These are phyloP conservation scores for Globisporangium nagaii DNA, from an alignment of 352 stramenopile species.

Conservation along the genomic window DNA sequence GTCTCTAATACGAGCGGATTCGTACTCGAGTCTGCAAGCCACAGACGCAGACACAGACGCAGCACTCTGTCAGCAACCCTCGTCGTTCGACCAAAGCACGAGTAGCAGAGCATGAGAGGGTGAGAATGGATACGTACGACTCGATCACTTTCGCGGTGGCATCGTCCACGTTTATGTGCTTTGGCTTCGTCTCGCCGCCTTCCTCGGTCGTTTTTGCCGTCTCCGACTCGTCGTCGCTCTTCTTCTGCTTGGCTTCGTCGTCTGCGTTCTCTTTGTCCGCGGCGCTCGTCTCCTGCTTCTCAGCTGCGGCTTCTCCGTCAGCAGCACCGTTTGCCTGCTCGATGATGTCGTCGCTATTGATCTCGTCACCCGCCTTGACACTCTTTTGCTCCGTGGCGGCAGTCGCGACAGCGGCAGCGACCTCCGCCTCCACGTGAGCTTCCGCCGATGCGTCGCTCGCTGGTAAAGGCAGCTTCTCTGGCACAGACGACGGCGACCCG, in stretches of 20 bases:
- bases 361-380: not conserved
- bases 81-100: no score
- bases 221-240: slow-evolving; percentile 21
- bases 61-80: no score
- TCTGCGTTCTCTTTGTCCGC: not conserved
- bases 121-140: slow-evolving; percentile 28
- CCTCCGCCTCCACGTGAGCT: not conserved
- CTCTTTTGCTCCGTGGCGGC: not conserved
- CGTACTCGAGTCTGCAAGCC: slow-evolving; percentile 36
- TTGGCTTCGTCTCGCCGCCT: slow-evolving; percentile 14
- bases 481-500: not conserved
- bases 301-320: not conserved
- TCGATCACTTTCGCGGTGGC: slow-evolving; percentile 55
- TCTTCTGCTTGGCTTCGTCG: slow-evolving; percentile 1
- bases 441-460: not conserved
- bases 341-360: slow-evolving; percentile 11
- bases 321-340: slow-evolving; percentile 3
- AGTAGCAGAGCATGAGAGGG: not conserved
- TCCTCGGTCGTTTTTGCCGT: slow-evolving; percentile 34
- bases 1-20: slow-evolving; percentile 54
- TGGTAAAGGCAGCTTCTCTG: not conserved
- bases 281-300: not conserved
- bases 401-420: not conserved
- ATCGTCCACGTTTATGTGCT: slow-evolving; percentile 55
- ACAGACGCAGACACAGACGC: not conserved